phyloP scores from a whole-genome alignment of 495 filamentous ascomycete species.

The Parmelia sp. region DNA sequence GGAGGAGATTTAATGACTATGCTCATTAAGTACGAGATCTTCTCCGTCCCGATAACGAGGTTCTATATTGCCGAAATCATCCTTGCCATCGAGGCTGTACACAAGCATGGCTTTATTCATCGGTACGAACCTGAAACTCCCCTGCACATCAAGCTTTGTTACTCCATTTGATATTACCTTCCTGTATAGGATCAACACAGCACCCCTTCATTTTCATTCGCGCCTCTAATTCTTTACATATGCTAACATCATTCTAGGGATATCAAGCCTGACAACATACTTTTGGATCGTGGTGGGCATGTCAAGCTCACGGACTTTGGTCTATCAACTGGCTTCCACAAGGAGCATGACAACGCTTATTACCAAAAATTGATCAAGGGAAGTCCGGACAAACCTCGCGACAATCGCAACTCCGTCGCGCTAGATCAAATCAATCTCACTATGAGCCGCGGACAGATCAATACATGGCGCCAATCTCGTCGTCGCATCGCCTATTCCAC shows the following conservation, averaged over 20 bases:
- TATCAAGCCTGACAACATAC: slow-evolving; percentile 98
- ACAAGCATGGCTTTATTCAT: slow-evolving; percentile 97
- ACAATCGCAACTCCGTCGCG: slow-evolving; percentile 77
- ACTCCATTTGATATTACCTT: not conserved
- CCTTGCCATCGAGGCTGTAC: slow-evolving; percentile 94
- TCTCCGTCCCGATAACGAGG: slow-evolving; percentile 94
- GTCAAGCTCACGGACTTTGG: slow-evolving; percentile 99
- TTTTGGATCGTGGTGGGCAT: slow-evolving; percentile 89
- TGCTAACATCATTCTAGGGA: slow-evolving; percentile 52
- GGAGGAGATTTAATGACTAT: slow-evolving; percentile 99
- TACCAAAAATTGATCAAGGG: slow-evolving; percentile 93
- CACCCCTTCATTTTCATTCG: not conserved
- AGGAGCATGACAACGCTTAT: slow-evolving; percentile 95
- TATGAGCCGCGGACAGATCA: slow-evolving; percentile 91
- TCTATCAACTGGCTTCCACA: slow-evolving; percentile 95
- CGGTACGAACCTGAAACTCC: slow-evolving; percentile 52
- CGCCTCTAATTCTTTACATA: not conserved
- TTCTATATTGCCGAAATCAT: slow-evolving; percentile 99
- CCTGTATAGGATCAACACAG: not conserved
- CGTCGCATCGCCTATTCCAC: slow-evolving; percentile 96
- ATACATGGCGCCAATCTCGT: slow-evolving; percentile 95
- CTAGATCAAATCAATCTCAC: slow-evolving; percentile 98
- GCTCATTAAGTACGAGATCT: slow-evolving; percentile 99
- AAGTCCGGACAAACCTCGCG: slow-evolving; percentile 57
- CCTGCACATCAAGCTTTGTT: not conserved